Evolutionary conservation across 2,329 filamentous ascomycete species (phyloP).

Genomic region (Nannizzia gypsea): DNA sequence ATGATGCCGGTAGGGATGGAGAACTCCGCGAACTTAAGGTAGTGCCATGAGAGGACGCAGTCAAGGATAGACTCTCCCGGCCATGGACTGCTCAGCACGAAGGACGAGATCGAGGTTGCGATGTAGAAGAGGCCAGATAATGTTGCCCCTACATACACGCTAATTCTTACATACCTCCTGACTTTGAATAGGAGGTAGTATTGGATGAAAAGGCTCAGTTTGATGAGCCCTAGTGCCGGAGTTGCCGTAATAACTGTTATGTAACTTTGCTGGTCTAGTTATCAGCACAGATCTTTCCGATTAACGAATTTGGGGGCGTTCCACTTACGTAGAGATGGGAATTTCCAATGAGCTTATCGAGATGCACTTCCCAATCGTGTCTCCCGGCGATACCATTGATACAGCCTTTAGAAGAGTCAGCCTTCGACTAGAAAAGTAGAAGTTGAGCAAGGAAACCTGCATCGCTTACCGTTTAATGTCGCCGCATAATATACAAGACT

Average conservation of each 20-base stretch:
- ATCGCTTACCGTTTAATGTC: not conserved
- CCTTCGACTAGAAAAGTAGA: not conserved
- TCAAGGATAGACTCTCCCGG: constrained; percentile 2
- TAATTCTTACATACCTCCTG: constrained; percentile 3
- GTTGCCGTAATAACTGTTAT: not conserved
- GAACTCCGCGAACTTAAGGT: not conserved
- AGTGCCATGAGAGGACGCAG: not conserved
- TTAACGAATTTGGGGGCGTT: too few relatives aligned
- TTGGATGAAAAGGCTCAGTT: constrained; percentile 4
- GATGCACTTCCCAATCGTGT: not conserved
- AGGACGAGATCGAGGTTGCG: not conserved
- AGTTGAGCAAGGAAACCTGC: too few relatives aligned
- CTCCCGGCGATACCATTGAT: not conserved
- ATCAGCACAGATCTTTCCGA: not conserved
- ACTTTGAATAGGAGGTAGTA: constrained; percentile 5
- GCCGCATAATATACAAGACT: not conserved
- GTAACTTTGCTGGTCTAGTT: not conserved
- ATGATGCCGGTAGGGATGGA: constrained; percentile 2
- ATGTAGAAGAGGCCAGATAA: not conserved
- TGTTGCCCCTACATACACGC: constrained; percentile 2
- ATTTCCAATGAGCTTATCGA: not conserved
- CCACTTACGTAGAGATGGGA: not conserved
- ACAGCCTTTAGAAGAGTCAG: not conserved
- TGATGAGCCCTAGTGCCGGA: constrained; percentile 4
- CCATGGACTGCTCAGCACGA: not conserved